Evolutionary conservation across 441 rosid species (phyloP).

Genomic region (Erodium moschatum): DNA sequence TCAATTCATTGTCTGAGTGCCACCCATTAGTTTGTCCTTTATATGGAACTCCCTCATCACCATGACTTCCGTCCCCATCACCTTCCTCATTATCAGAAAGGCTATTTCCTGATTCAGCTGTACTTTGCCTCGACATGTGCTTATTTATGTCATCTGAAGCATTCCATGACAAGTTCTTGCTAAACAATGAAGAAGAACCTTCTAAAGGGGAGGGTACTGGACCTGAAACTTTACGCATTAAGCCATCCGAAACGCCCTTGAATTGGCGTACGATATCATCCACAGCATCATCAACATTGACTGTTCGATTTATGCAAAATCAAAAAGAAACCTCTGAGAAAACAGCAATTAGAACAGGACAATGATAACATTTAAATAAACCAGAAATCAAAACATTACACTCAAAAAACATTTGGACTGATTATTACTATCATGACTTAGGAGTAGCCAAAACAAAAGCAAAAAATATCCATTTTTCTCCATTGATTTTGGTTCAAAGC

Average conservation of each 20-base stretch:
- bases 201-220: slow-evolving; percentile 41
- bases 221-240: slow-evolving; percentile 67
- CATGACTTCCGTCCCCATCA: slow-evolving; percentile 37
- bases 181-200: slow-evolving; percentile 24
- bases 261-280: slow-evolving; percentile 88
- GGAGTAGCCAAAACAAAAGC: neutral
- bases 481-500: neutral
- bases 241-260: slow-evolving; percentile 86
- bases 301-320: slow-evolving; percentile 33
- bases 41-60: slow-evolving; percentile 38
- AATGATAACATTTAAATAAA: slow-evolving; percentile 9
- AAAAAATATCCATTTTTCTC: neutral
- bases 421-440: neutral
- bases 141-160: slow-evolving; percentile 42
- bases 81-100: slow-evolving; percentile 60
- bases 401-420: neutral
- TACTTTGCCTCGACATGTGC: slow-evolving; percentile 35
- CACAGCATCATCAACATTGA: slow-evolving; percentile 93
- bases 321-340: slow-evolving; percentile 8
- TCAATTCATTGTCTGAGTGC: slow-evolving; percentile 80
- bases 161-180: slow-evolving; percentile 52
- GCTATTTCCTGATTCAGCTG: slow-evolving; percentile 48
- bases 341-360: neutral
- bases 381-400: slow-evolving; percentile 9
- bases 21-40: slow-evolving; percentile 42